A percentile compares a stretch with the other conserved stretches of the same genome.
Conservation (phyloP, 495 filamentous ascomycete genomes). For the Penicillium fimorum region DNA sequence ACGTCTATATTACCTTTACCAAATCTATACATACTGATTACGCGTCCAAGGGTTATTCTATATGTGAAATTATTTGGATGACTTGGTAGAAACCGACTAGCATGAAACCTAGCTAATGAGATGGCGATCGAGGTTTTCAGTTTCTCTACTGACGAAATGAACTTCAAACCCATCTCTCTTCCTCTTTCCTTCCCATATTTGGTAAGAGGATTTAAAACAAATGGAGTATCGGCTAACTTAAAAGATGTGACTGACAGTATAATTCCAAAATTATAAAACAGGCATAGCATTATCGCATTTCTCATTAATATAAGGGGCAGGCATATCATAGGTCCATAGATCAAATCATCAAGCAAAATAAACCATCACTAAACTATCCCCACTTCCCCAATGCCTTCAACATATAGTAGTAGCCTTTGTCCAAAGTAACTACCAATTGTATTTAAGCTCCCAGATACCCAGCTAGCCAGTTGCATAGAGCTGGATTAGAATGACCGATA, state of each 20-base stretch:
- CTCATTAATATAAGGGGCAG: constrained; percentile 13
- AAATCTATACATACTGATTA: background rate
- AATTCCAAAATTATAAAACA: background rate
- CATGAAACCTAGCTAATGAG: background rate
- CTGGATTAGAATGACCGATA: background rate
- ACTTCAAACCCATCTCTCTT: too few relatives aligned
- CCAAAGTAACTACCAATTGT: background rate
- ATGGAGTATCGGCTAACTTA: background rate
- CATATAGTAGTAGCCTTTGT: background rate
- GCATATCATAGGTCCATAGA: constrained; percentile 11
- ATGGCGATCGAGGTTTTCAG: background rate
- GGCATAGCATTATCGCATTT: constrained; percentile 7
- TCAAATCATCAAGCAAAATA: background rate
- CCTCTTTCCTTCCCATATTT: too few relatives aligned
- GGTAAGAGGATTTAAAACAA: background rate
- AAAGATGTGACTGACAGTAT: background rate
- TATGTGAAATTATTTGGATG: background rate
- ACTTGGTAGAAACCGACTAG: background rate
- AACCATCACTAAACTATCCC: background rate
- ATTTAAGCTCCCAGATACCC: background rate
- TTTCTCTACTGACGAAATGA: background rate
- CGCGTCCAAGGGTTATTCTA: background rate
- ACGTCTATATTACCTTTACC: background rate
- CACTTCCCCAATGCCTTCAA: background rate
- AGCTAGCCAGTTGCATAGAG: background rate